Evolutionary conservation across 352 stramenopile species (phyloP).

Genomic region (Globisporangium perplexum): DNA sequence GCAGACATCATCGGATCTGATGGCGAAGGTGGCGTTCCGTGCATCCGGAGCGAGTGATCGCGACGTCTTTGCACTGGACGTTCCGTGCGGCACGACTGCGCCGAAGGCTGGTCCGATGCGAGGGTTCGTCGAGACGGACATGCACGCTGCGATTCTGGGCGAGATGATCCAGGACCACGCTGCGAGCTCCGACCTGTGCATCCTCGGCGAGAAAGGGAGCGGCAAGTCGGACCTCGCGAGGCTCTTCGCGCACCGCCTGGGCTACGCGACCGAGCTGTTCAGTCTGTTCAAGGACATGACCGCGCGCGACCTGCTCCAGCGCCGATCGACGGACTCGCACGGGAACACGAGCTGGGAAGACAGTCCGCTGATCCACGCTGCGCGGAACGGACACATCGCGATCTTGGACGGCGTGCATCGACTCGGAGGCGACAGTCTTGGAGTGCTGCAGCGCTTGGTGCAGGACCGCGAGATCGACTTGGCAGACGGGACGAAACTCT

Average conservation of each 20-base stretch:
- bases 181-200: conserved; percentile 66
- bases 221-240: conserved; percentile 76
- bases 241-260: conserved; percentile 62
- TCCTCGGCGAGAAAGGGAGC: conserved; percentile 78
- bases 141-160: conserved; percentile 39
- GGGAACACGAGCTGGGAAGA: conserved; percentile 92
- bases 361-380: conserved; percentile 88
- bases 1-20: conserved; percentile 10
- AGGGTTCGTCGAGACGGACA: conserved; percentile 56
- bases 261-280: conserved; percentile 88
- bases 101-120: conserved; percentile 20
- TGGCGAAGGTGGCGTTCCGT: conserved; percentile 20
- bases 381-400: conserved; percentile 70
- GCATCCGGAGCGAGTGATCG: conserved; percentile 3
- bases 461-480: conserved; percentile 88
- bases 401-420: conserved; percentile 94
- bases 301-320: conserved; percentile 88
- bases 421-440: conserved; percentile 86
- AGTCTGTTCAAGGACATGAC: conserved; percentile 94
- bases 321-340: conserved; percentile 75
- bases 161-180: conserved; percentile 82
- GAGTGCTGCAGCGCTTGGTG: conserved; percentile 82
- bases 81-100: conserved; percentile 31
- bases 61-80: conserved; percentile 20
- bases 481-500: conserved; percentile 83